These are phyloP conservation scores for Pestalotiopsis sp. DNA, from an alignment of 2,329 filamentous ascomycete species.

Conservation along the genomic window DNA sequence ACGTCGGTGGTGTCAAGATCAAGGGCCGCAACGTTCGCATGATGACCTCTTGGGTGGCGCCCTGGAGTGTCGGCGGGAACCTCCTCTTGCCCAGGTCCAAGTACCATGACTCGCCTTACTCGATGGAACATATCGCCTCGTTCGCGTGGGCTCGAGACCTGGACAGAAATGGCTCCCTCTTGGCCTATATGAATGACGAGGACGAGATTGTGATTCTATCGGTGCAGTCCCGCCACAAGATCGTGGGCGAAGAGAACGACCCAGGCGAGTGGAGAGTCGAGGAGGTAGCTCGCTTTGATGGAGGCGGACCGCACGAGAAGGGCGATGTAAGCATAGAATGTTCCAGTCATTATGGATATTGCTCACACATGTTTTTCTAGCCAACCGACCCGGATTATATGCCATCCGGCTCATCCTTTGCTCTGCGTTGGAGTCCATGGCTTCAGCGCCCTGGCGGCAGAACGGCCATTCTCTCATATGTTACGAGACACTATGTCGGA, in stretches of 20 bases:
- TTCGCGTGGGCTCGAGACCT: conserved; percentile 57
- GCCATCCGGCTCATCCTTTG: conserved; percentile 51
- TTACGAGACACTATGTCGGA: conserved; percentile 54
- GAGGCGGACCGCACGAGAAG: conserved; percentile 45
- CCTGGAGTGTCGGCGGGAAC: conserved; percentile 59
- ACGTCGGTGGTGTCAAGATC: conserved; percentile 22
- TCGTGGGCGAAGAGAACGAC: conserved; percentile 19
- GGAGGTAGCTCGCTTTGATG: conserved; percentile 53
- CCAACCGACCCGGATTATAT: conserved; percentile 50
- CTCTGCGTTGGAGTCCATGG: conserved; percentile 60
- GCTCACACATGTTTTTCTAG: conserved; percentile 16
- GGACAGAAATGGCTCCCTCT: conserved; percentile 41
- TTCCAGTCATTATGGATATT: neutral
- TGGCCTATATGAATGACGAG: conserved; percentile 55
- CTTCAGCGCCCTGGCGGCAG: conserved; percentile 33
- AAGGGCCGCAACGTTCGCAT: conserved; percentile 43
- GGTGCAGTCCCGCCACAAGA: conserved; percentile 41
- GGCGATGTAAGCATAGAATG: conserved; percentile 30
- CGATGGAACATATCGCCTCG: conserved; percentile 43
- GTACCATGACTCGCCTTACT: conserved; percentile 29
- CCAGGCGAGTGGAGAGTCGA: conserved; percentile 48
- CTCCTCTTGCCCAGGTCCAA: conserved; percentile 49
- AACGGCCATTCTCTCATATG: conserved; percentile 51
- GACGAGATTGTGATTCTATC: conserved; percentile 54
- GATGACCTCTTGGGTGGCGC: conserved; percentile 49